Base-by-base conservation (phyloP, 2,329 filamentous ascomycete species). In the Ramichloridium luteum region DNA sequence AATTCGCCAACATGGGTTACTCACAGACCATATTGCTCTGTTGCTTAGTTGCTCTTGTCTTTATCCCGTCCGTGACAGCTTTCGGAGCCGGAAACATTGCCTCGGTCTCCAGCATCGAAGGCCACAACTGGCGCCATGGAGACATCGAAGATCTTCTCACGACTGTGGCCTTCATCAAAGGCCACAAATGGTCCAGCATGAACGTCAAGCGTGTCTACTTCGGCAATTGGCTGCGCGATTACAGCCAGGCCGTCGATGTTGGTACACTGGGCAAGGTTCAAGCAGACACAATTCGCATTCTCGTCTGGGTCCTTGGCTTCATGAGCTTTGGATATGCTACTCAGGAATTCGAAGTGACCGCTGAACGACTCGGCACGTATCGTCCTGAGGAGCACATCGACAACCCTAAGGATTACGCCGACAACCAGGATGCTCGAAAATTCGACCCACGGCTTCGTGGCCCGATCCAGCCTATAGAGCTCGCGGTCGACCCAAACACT, bases 151-250 rank as follows among this genome's bases (percentile, higher is more conserved):
- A 67, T 38, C 59, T 64, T 48, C 60, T 67, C 30, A 60, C 60
- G 27, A 62, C 58, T 4, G 61, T 65, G 25, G 62, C 62, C 8
- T 64, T 59, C 43, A 44, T 63, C 34, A 52, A 48, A 53, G 72
- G 72, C 46, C 84, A 85, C 65, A 90, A 86, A 50, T 93, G 93
- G 61, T 75, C 73, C 64, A 90, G 88, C 62, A 73, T 93, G 53
- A 62, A 62, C 59, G 29, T 57, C 34, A 81, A 86, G 42, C 74
- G 85, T 39, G 81, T 92, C 41, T 94, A 94, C 64, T 94, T 94
- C 62, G 86, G 86, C 43, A 94, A 93, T 64, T 93, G 86, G 86
- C 72, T 93, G 18, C 74, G 74, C 34, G 86, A 94, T 59, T 94
- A 94, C 60, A 90, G 81, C 32, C 86, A 94, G 59, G 86, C 85